phyloP scores from a whole-genome alignment of 805 yeast species.

The Lipomyces lipofer region DNA sequence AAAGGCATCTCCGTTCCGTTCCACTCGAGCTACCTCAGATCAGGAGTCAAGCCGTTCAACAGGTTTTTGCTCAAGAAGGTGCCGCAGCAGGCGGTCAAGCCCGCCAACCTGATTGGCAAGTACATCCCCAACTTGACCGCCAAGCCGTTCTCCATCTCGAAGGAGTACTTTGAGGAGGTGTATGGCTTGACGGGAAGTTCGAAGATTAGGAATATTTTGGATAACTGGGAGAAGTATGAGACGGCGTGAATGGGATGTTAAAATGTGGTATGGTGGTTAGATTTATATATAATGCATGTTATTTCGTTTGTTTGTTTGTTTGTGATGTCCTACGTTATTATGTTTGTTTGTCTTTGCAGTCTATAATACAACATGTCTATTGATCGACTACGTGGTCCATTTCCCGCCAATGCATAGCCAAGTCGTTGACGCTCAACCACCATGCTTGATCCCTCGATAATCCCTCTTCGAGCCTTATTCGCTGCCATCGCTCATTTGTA shows the following conservation, averaged over 20 bases:
- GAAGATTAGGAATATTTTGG: conserved; percentile 83
- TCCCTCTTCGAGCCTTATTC: conserved; percentile 19
- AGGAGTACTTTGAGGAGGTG: conserved; percentile 96
- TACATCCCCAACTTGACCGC: conserved; percentile 99
- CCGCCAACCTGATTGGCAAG: conserved; percentile 87
- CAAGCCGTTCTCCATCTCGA: conserved; percentile 91
- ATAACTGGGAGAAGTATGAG: conserved; percentile 90
- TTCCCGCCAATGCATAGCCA: conserved; percentile 30
- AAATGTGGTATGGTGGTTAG: background rate
- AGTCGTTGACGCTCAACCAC: conserved; percentile 31
- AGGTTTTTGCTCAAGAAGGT: conserved; percentile 95
- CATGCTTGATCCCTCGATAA: conserved; percentile 22
- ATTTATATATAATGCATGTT: background rate
- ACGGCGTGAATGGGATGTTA: conserved; percentile 20
- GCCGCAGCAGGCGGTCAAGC: conserved; percentile 91
- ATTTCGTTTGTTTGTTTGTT: background rate
- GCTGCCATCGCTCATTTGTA: conserved; percentile 8
- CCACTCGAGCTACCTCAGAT: conserved; percentile 98
- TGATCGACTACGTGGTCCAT: background rate
- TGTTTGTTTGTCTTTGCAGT: background rate
- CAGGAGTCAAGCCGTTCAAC: conserved; percentile 99
- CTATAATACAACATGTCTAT: background rate
- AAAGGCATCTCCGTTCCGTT: conserved; percentile 99
- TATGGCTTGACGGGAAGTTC: conserved; percentile 88
- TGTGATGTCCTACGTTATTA: background rate